Evolutionary conservation across 73 alveolate genomes (phyloP).

Genomic region (Stentor coeruleus): DNA sequence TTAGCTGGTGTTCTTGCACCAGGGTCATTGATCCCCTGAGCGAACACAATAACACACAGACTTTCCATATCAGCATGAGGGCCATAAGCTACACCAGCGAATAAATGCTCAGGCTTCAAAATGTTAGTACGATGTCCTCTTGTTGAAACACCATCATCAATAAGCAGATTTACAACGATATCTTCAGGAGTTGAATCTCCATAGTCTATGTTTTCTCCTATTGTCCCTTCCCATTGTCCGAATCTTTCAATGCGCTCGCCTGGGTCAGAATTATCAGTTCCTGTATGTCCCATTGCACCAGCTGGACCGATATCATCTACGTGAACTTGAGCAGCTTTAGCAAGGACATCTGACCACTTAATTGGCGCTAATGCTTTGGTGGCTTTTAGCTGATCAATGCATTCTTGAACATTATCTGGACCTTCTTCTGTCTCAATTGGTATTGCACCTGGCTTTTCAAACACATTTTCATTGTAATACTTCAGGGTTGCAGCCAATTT

Average conservation of each 20-base stretch:
- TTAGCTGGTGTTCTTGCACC: background rate
- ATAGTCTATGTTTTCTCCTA: background rate
- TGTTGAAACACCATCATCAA: background rate
- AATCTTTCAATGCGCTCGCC: background rate
- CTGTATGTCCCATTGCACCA: background rate
- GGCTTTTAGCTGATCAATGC: background rate
- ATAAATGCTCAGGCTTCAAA: background rate
- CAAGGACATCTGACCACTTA: background rate
- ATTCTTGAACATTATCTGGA: slow-evolving; percentile 2
- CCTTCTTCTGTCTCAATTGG: background rate
- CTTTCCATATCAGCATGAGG: slow-evolving; percentile 38
- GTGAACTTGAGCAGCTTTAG: slow-evolving; percentile 5
- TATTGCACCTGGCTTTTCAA: background rate
- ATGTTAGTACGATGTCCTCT: background rate
- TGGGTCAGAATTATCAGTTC: background rate
- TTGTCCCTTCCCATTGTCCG: background rate
- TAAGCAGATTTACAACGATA: background rate
- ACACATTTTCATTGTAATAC: background rate
- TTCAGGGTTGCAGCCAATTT: background rate
- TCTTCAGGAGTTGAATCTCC: background rate
- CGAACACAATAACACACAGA: slow-evolving; percentile 65
- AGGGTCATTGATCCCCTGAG: slow-evolving; percentile 21
- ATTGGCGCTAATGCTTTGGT: background rate
- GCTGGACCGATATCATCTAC: background rate
- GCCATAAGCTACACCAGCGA: background rate